A percentile compares a stretch with the other conserved stretches of the same genome.
Conservation (phyloP, 2,329 filamentous ascomycete species). For the Fusarium irregulare region DNA sequence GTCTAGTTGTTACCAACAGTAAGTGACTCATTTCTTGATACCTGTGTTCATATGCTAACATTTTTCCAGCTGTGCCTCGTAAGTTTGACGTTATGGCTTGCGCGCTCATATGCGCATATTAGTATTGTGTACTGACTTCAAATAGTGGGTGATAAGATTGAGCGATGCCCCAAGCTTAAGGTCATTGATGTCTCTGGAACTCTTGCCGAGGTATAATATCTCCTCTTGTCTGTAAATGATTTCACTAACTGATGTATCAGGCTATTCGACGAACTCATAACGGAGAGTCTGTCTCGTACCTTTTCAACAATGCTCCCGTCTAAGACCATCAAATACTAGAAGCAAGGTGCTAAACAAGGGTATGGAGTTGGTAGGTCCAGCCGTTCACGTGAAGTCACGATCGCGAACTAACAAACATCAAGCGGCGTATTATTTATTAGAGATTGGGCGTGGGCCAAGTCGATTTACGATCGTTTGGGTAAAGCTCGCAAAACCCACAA, state of each 20-base stretch:
- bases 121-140: conserved; percentile 11
- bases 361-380: conserved; percentile 44
- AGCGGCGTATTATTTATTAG: conserved; percentile 41
- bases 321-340: conserved; percentile 40
- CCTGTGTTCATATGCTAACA: conserved; percentile 38
- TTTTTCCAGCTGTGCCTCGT: conserved; percentile 51
- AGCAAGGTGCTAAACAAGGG: conserved; percentile 27
- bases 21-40: conserved; percentile 38
- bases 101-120: not conserved
- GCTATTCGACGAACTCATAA: conserved; percentile 77
- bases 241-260: conserved; percentile 49
- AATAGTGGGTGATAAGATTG: conserved; percentile 78
- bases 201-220: conserved; percentile 65
- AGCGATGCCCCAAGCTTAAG: conserved; percentile 80
- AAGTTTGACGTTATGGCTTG: conserved; percentile 16
- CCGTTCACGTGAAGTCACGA: not conserved
- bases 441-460: conserved; percentile 34
- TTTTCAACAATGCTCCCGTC: conserved; percentile 74
- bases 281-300: conserved; percentile 71
- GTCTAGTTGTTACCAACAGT: conserved; percentile 90
- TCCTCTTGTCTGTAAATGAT: not conserved
- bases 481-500: conserved; percentile 33
- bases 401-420: conserved; percentile 26
- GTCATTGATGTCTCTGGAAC: conserved; percentile 94
- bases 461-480: conserved; percentile 25